A percentile compares a stretch with the other conserved stretches of the same genome.
These are phyloP conservation scores for Capsella rubella DNA, from an alignment of 441 rosid genomes.

Conservation along the genomic window DNA sequence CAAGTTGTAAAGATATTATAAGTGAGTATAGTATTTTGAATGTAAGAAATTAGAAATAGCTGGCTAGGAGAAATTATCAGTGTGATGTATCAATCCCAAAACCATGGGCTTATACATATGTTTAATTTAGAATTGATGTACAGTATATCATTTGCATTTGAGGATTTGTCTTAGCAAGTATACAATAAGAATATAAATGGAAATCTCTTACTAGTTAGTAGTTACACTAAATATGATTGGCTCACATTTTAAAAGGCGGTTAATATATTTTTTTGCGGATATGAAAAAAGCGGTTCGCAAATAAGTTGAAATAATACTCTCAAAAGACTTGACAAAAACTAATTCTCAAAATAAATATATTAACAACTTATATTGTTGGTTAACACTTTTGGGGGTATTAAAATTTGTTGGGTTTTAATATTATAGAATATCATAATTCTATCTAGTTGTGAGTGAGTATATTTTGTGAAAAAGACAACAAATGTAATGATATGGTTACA, in stretches of 20 bases:
- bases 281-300: not conserved
- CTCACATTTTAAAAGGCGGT: not conserved
- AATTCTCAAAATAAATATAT: too few relatives aligned
- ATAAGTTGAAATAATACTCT: not conserved
- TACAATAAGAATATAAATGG: not conserved
- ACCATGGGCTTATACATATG: constrained; percentile 27
- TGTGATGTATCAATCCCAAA: constrained; percentile 13
- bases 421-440: too few relatives aligned
- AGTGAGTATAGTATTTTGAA: too few relatives aligned
- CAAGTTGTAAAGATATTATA: too few relatives aligned
- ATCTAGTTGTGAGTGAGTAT: too few relatives aligned
- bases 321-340: too few relatives aligned
- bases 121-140: not conserved
- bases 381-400: not conserved
- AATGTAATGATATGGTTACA: too few relatives aligned
- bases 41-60: not conserved
- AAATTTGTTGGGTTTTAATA: too few relatives aligned
- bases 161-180: not conserved
- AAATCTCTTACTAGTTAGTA: not conserved
- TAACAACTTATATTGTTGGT: too few relatives aligned
- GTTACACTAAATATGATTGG: not conserved
- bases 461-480: too few relatives aligned
- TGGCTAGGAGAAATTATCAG: not conserved
- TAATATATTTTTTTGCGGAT: too few relatives aligned
- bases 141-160: not conserved